phyloP scores from a whole-genome alignment of 2,329 filamentous ascomycete genomes.

The Fonsecaea pedrosoi region DNA sequence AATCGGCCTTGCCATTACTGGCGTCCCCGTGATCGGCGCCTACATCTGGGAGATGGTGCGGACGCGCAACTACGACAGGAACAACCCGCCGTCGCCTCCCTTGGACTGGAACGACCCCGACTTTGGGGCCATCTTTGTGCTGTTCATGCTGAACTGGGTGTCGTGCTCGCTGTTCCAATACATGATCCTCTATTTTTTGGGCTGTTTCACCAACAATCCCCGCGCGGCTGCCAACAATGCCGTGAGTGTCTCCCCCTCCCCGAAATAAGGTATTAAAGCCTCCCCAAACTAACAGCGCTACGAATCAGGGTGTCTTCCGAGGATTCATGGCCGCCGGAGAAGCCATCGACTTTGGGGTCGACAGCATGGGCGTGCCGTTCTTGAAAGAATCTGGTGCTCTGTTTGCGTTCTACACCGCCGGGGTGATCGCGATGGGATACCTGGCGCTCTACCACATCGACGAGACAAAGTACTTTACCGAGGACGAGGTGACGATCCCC shows the following conservation, averaged over 20 bases:
- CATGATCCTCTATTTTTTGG: constrained; percentile 23
- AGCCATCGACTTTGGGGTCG: constrained; percentile 22
- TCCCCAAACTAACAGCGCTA: no score
- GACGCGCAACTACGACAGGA: constrained; percentile 13
- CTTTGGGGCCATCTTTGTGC: constrained; percentile 17
- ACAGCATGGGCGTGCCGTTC: constrained; percentile 17
- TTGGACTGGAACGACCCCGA: constrained; percentile 19
- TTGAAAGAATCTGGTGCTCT: constrained; percentile 16
- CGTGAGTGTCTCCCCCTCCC: background rate
- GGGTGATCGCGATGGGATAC: constrained; percentile 10
- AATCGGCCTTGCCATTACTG: constrained; percentile 17
- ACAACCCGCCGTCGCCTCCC: constrained; percentile 2
- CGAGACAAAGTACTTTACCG: constrained; percentile 20
- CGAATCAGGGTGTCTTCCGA: constrained; percentile 10
- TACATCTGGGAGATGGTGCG: constrained; percentile 25
- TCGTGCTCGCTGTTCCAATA: constrained; percentile 18
- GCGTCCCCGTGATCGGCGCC: constrained; percentile 12
- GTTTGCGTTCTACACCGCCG: constrained; percentile 18
- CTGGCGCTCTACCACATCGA: constrained; percentile 18
- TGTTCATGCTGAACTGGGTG: constrained; percentile 22
- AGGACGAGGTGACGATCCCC: constrained; percentile 24
- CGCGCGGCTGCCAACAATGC: constrained; percentile 13
- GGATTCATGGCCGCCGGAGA: constrained; percentile 22
- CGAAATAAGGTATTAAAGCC: background rate
- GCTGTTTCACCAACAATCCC: constrained; percentile 22